Evolutionary conservation across 2,329 filamentous ascomycete species (phyloP).

Genomic region (Fusarium luffae): DNA sequence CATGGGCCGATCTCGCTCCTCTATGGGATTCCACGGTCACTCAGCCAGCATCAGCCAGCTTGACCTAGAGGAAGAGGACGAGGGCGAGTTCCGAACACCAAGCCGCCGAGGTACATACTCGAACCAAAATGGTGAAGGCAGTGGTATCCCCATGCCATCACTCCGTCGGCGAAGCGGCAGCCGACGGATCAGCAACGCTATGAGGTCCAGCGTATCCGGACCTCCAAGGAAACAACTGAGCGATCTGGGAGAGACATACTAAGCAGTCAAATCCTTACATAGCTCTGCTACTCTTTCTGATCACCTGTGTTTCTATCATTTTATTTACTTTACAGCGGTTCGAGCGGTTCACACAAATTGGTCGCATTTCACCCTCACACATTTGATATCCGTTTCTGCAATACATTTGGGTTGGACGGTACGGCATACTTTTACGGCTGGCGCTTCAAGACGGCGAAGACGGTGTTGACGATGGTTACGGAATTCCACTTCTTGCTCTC

Average conservation of each 20-base stretch:
- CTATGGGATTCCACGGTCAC: constrained; percentile 72
- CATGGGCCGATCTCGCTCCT: constrained; percentile 76
- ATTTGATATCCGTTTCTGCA: constrained; percentile 40
- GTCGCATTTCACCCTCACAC: constrained; percentile 36
- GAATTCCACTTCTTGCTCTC: constrained; percentile 43
- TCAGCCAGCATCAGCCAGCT: constrained; percentile 68
- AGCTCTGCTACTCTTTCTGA: constrained; percentile 18
- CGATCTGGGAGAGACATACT: constrained; percentile 67
- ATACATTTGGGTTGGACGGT: constrained; percentile 35
- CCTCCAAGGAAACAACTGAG: constrained; percentile 54
- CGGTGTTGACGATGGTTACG: constrained; percentile 49
- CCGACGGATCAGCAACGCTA: constrained; percentile 56
- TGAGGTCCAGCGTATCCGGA: constrained; percentile 49
- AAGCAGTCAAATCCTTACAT: constrained; percentile 32
- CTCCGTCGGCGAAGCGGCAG: constrained; percentile 58
- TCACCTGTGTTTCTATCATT: constrained; percentile 35
- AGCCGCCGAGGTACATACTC: constrained; percentile 66
- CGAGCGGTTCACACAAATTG: constrained; percentile 35
- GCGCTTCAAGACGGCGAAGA: constrained; percentile 43
- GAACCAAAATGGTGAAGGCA: constrained; percentile 55
- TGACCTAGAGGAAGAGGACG: constrained; percentile 59
- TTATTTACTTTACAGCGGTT: constrained; percentile 40
- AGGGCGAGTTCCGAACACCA: constrained; percentile 60
- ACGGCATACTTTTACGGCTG: constrained; percentile 45
- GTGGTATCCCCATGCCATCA: constrained; percentile 60